Percentiles rank a stretch among this genome's conserved stretches.
These are phyloP conservation scores for Xerocomus nothofagi DNA, from an alignment of 1,284 basidiomycete species.

Conservation along the genomic window DNA sequence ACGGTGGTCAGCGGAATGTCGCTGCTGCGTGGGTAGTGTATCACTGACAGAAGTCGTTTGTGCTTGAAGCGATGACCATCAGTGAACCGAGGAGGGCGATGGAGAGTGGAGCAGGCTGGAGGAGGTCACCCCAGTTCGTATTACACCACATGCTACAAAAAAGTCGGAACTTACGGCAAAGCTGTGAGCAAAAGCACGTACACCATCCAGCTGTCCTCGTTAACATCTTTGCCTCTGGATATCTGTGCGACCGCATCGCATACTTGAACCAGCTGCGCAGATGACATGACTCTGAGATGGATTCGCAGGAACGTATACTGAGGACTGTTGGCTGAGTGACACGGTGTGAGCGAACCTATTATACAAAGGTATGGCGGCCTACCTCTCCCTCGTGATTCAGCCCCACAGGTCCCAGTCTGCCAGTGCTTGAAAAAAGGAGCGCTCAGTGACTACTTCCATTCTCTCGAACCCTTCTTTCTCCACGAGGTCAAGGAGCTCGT, in stretches of 20 bases:
- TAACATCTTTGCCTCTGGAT: constrained; percentile 22
- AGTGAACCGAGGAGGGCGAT: constrained; percentile 23
- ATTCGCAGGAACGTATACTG: not conserved
- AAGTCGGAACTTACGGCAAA: not conserved
- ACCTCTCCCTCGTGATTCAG: not conserved
- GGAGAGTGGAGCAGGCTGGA: constrained; percentile 23
- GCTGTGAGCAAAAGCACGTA: not conserved
- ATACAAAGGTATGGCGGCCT: not conserved
- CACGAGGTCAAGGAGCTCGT: not conserved
- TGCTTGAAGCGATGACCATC: constrained; percentile 26
- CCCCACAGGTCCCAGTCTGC: too few species aligned
- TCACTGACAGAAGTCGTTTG: constrained; percentile 20
- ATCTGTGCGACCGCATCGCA: constrained; percentile 19
- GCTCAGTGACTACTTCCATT: constrained; percentile 6
- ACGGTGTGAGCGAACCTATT: not conserved
- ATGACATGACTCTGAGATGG: constrained; percentile 13
- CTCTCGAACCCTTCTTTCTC: not conserved
- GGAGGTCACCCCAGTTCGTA: constrained; percentile 23
- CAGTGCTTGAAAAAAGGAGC: not conserved
- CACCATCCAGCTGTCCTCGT: constrained; percentile 27
- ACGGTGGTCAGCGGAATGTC: not conserved
- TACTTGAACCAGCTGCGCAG: constrained; percentile 12
- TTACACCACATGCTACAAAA: constrained; percentile 23
- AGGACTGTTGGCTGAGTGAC: not conserved
- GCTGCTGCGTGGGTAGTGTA: not conserved